Conservation (phyloP, 2,329 filamentous ascomycete genomes). For the Dactylellina sp. region DNA sequence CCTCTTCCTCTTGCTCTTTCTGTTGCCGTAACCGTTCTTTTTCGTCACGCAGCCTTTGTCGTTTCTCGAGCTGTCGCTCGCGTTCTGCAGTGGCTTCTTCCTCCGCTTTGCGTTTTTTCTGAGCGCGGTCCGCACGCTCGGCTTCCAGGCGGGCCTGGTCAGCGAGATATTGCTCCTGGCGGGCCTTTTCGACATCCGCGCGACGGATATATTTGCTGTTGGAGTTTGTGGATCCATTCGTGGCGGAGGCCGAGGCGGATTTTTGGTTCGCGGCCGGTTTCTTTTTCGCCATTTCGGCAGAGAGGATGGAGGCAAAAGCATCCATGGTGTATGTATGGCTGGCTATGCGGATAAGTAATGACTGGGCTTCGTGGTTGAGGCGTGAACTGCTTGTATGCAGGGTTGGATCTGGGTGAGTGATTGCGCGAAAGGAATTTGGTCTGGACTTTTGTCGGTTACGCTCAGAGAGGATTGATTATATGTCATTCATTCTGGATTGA, state of each 20-base stretch:
- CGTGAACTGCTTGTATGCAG: background rate
- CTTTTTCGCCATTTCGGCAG: slow-evolving; percentile 85
- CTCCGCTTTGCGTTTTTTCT: slow-evolving; percentile 87
- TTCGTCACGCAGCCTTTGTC: slow-evolving; percentile 82
- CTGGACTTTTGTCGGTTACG: too few species aligned
- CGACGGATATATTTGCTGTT: slow-evolving; percentile 84
- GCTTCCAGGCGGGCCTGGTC: slow-evolving; percentile 81
- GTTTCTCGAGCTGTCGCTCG: slow-evolving; percentile 79
- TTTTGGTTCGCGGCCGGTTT: slow-evolving; percentile 70
- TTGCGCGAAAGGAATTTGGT: too few species aligned
- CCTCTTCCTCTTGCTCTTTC: slow-evolving; percentile 60
- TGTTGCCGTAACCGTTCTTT: slow-evolving; percentile 75
- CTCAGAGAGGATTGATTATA: too few species aligned
- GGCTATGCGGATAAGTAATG: background rate
- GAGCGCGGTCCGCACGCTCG: slow-evolving; percentile 76
- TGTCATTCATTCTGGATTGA: too few species aligned
- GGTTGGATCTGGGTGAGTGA: background rate
- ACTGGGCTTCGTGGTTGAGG: background rate
- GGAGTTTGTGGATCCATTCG: slow-evolving; percentile 48
- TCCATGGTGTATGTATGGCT: slow-evolving; percentile 73
- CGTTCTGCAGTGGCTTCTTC: slow-evolving; percentile 77
- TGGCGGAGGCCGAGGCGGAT: slow-evolving; percentile 59
- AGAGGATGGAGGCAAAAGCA: slow-evolving; percentile 87
- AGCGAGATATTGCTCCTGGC: slow-evolving; percentile 80
- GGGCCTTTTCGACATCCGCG: slow-evolving; percentile 84